Conservation (phyloP, 805 yeast genomes). For the Cyberlindnera mrakii region DNA sequence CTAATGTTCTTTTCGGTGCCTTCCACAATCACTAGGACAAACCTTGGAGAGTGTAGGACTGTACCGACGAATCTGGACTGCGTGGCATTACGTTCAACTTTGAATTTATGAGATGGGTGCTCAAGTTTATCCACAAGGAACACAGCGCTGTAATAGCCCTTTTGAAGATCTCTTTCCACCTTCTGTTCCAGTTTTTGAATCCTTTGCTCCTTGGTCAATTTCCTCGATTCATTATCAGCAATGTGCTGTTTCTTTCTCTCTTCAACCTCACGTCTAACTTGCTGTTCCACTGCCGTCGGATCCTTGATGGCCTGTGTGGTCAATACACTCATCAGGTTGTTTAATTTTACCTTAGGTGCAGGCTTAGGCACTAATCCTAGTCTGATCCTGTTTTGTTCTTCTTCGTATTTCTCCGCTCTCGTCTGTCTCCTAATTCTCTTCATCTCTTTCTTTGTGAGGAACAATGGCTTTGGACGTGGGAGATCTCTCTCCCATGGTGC, state of each 20-base stretch:
- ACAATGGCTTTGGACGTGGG: conserved; percentile 40
- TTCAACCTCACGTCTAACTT: conserved; percentile 63
- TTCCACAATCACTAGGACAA: conserved; percentile 62
- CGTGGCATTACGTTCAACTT: conserved; percentile 75
- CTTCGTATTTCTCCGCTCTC: conserved; percentile 57
- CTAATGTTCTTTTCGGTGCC: conserved; percentile 61
- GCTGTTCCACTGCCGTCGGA: conserved; percentile 79
- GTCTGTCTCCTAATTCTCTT: conserved; percentile 68
- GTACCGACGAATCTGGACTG: conserved; percentile 66
- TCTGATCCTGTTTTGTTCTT: conserved; percentile 68
- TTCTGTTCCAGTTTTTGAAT: conserved; percentile 43
- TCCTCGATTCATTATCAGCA: conserved; percentile 54
- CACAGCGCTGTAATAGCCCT: conserved; percentile 53
- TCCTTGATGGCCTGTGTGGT: conserved; percentile 83
- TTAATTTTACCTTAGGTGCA: conserved; percentile 78
- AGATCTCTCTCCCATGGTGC: conserved; percentile 51
- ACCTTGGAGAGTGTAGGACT: conserved; percentile 31
- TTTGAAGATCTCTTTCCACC: conserved; percentile 40
- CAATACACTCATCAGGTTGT: conserved; percentile 79
- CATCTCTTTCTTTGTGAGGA: conserved; percentile 70
- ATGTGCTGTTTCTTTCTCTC: conserved; percentile 56
- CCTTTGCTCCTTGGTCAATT: conserved; percentile 50
- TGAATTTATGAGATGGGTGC: conserved; percentile 64
- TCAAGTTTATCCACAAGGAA: conserved; percentile 48
- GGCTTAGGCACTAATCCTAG: conserved; percentile 86